phyloP scores from a whole-genome alignment of 2,329 filamentous ascomycete genomes.

The Claviceps pusilla region DNA sequence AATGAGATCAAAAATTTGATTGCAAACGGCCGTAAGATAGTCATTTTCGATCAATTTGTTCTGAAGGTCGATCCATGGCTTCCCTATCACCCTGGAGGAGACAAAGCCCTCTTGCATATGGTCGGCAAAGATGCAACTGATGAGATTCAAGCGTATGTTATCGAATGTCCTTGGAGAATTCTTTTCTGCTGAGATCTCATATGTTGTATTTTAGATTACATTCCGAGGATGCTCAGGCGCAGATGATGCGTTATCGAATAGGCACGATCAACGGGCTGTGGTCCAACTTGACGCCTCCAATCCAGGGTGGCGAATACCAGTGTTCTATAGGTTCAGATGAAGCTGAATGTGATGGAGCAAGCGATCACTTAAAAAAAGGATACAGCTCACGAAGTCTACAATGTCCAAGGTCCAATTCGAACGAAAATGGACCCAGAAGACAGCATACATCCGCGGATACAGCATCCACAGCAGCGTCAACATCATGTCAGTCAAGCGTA shows the following conservation, averaged over 20 bases:
- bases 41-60: slow-evolving; percentile 69
- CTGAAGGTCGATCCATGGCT: slow-evolving; percentile 82
- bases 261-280: slow-evolving; percentile 68
- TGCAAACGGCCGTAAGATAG: slow-evolving; percentile 61
- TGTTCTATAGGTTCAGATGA: slow-evolving; percentile 20
- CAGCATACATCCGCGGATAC: slow-evolving; percentile 8
- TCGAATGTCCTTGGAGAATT: slow-evolving; percentile 8
- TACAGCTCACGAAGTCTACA: slow-evolving; percentile 39
- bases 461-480: neutral
- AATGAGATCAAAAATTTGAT: slow-evolving; percentile 54
- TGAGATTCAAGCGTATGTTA: slow-evolving; percentile 69
- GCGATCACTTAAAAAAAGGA: slow-evolving; percentile 10
- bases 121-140: slow-evolving; percentile 87
- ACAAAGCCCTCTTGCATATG: slow-evolving; percentile 86
- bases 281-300: slow-evolving; percentile 79
- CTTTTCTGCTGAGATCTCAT: slow-evolving; percentile 1
- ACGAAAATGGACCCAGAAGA: slow-evolving; percentile 15
- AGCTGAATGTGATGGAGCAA: slow-evolving; percentile 4
- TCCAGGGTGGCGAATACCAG: slow-evolving; percentile 70
- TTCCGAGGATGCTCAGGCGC: slow-evolving; percentile 57
- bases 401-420: slow-evolving; percentile 33
- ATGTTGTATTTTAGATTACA: slow-evolving; percentile 48
- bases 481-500: slow-evolving; percentile 37
- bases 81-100: slow-evolving; percentile 79
- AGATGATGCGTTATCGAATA: slow-evolving; percentile 72